phyloP scores from a whole-genome alignment of 805 yeast species.

The Metschnikowia lunata region DNA sequence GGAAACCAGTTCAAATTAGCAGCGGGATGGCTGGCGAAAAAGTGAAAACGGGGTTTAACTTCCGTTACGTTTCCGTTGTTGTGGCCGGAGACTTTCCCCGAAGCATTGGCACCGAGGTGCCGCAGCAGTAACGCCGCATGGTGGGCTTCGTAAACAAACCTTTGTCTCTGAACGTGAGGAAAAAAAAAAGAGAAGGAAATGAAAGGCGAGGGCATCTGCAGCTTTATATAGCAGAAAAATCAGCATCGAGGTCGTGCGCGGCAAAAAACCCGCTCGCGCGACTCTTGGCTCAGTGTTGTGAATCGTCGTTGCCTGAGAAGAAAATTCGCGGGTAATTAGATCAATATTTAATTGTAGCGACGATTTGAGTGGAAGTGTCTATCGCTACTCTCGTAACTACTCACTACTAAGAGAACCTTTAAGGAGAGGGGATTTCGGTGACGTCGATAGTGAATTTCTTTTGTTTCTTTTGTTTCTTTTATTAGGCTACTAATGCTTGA shows the following conservation, averaged over 20 bases:
- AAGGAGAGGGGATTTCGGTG: too few species aligned
- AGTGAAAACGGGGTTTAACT: constrained; percentile 9
- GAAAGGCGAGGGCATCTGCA: not conserved
- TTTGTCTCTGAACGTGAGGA: constrained; percentile 59
- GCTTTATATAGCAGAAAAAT: constrained; percentile 4
- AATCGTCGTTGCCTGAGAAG: too few species aligned
- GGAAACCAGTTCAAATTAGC: not conserved
- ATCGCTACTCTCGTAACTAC: too few species aligned
- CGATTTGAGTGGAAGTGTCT: too few species aligned
- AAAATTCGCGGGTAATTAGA: too few species aligned
- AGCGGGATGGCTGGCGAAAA: not conserved
- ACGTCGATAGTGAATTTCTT: too few species aligned
- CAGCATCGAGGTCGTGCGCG: constrained; percentile 8
- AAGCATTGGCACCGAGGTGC: constrained; percentile 41
- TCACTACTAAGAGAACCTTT: too few species aligned
- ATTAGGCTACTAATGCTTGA: too few species aligned
- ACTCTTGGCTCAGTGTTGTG: too few species aligned
- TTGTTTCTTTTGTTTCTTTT: too few species aligned
- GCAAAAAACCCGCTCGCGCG: not conserved
- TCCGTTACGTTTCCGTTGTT: constrained; percentile 53
- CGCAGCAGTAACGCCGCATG: constrained; percentile 29
- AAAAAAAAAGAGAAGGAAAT: constrained; percentile 9
- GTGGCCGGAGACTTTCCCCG: constrained; percentile 91
- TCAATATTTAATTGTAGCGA: too few species aligned
- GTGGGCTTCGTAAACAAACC: constrained; percentile 78